Evolutionary conservation across 2,329 filamentous ascomycete species (phyloP).

Genomic region (Phaeosphaeria sp.): DNA sequence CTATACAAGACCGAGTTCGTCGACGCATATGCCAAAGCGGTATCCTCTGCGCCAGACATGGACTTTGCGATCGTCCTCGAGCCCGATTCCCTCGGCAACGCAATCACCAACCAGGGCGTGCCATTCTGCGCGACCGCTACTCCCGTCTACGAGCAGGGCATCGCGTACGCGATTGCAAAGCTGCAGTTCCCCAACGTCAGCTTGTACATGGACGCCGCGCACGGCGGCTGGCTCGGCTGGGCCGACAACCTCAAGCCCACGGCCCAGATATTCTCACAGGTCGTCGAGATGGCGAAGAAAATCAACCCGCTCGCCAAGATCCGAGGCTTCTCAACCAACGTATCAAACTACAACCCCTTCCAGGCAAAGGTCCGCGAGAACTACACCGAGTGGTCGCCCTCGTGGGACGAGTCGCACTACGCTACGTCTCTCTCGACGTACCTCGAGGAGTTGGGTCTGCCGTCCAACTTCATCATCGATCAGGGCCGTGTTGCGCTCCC

Average conservation of each 20-base stretch:
- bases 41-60: slow-evolving; percentile 30
- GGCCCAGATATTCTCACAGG: slow-evolving; percentile 30
- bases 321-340: slow-evolving; percentile 34
- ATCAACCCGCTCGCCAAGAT: slow-evolving; percentile 30
- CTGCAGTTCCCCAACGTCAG: slow-evolving; percentile 36
- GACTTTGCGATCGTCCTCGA: slow-evolving; percentile 40
- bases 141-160: slow-evolving; percentile 37
- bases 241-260: slow-evolving; percentile 37
- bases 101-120: slow-evolving; percentile 34
- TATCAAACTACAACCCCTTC: slow-evolving; percentile 39
- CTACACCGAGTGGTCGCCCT: slow-evolving; percentile 32
- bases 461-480: slow-evolving; percentile 37
- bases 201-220: slow-evolving; percentile 39
- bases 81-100: slow-evolving; percentile 36
- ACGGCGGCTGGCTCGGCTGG: slow-evolving; percentile 41
- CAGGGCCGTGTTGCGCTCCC: slow-evolving; percentile 34
- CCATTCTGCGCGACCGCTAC: slow-evolving; percentile 30
- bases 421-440: slow-evolving; percentile 24
- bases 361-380: slow-evolving; percentile 30
- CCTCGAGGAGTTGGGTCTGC: slow-evolving; percentile 32
- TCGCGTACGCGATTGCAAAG: slow-evolving; percentile 37
- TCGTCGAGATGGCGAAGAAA: slow-evolving; percentile 31
- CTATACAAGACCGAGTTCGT: slow-evolving; percentile 40
- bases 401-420: slow-evolving; percentile 36
- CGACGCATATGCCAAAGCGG: slow-evolving; percentile 33